Percentiles rank a stretch among this genome's conserved stretches.
phyloP scores from a whole-genome alignment of 2,329 filamentous ascomycete species.

The Aspergillus intermedius region DNA sequence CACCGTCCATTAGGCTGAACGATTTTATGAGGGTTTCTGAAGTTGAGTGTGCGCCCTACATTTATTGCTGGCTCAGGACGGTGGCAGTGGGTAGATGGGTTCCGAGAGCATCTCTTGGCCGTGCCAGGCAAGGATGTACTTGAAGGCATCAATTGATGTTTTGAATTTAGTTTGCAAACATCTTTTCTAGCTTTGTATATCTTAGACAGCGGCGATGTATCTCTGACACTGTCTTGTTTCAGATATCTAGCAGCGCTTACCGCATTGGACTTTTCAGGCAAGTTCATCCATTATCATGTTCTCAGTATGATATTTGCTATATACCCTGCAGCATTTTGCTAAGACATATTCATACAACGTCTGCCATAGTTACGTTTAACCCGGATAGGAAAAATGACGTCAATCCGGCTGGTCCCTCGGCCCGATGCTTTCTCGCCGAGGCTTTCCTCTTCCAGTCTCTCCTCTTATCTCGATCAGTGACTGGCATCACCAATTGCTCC shows the following conservation, averaged over 20 bases:
- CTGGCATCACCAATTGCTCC: neutral
- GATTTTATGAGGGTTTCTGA: neutral
- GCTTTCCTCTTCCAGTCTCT: conserved; percentile 1
- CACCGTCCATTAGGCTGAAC: neutral
- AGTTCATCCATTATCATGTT: no score
- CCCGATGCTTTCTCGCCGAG: conserved; percentile 1
- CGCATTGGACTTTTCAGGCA: neutral
- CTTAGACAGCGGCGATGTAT: neutral
- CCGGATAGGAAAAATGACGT: neutral
- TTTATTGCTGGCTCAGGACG: neutral
- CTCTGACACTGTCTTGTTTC: neutral
- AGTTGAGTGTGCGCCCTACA: neutral
- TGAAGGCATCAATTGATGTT: neutral
- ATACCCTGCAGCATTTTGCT: no score
- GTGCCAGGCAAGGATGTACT: neutral
- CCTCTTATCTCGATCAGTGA: neutral
- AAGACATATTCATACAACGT: no score
- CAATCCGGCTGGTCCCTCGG: neutral
- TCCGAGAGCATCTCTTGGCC: neutral
- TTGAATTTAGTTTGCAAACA: neutral
- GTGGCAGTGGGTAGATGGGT: neutral
- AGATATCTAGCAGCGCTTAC: neutral
- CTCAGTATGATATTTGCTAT: no score
- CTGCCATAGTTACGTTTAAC: no score
- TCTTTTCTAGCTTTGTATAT: no score